These are phyloP conservation scores for Teunomyces pallodes DNA, from an alignment of 805 yeast species.

Conservation along the genomic window DNA sequence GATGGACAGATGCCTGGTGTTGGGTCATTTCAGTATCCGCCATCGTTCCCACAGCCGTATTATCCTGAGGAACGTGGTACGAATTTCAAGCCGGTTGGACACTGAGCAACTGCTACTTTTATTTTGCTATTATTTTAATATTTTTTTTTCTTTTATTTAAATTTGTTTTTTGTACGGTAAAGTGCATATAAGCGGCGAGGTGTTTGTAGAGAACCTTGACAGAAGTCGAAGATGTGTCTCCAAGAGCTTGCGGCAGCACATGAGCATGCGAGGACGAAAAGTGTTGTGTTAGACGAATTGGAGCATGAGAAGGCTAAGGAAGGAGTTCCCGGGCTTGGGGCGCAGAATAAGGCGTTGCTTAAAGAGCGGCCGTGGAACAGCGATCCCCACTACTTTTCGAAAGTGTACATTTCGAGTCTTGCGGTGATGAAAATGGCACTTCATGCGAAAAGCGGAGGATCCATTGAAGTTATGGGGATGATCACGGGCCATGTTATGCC, in stretches of 20 bases:
- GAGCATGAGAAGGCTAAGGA: not conserved
- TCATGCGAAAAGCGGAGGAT: slow-evolving; percentile 82
- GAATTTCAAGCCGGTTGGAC: not conserved
- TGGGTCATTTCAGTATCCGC: slow-evolving; percentile 4
- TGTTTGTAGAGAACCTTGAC: not conserved
- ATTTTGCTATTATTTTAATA: not conserved
- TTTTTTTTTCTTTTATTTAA: not conserved
- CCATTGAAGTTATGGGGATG: slow-evolving; percentile 95
- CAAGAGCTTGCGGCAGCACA: not conserved
- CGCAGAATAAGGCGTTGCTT: not conserved
- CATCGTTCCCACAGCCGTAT: slow-evolving; percentile 7
- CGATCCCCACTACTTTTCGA: slow-evolving; percentile 59
- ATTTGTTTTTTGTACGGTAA: not conserved
- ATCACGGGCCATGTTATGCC: slow-evolving; percentile 71
- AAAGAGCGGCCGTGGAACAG: slow-evolving; percentile 49
- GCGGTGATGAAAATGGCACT: slow-evolving; percentile 73
- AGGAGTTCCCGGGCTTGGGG: not conserved
- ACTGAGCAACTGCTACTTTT: not conserved
- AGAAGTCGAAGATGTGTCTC: not conserved
- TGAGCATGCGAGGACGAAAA: not conserved
- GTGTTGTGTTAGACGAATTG: slow-evolving; percentile 4
- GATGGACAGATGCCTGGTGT: slow-evolving; percentile 18
- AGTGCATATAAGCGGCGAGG: not conserved
- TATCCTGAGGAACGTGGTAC: slow-evolving; percentile 9
- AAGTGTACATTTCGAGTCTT: slow-evolving; percentile 62